Base-by-base conservation (phyloP, 768 basidiomycete species). In the Hygrophoropsis aurantiaca region DNA sequence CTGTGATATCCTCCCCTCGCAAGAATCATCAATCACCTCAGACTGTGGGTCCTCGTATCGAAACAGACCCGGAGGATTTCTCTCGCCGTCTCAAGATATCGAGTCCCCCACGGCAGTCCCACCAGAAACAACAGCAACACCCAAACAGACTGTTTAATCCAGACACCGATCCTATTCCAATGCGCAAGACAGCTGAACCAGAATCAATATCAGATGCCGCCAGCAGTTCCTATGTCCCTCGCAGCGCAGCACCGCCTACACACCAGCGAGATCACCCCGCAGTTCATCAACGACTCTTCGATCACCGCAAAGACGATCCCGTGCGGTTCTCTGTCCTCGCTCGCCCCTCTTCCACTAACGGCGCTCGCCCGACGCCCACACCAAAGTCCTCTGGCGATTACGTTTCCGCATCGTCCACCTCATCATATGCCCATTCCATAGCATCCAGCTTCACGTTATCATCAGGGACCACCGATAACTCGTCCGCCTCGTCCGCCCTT, bases 231-330 rank as follows among this genome's bases (percentile, higher is more conserved):
- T 75, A 80, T 56, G 51, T 63, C 25, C 65, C 65, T 16, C 57
- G 64, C 30, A 53, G 47, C 21, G 40, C 66, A 26, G 54, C 66
- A 10, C 60, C 65, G 27, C 42, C 65, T 10, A 54, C 74, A 3
- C 64, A 75, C 8, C 51, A 66, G 6, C 70, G 83, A 34, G 61
- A 46, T 44, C 49, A 44, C 24, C 66, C 38, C 54, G 62, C 23
- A 16, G 11, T 61, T 5, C 63, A 66, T 37, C 69, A 74, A 8
- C 87, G 87, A 51, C 79, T 97, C 0, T 94, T 93, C 48, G 93
- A 98, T 60, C 90, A 89, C 49, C 78, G 89, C 32, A 84, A 90
- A 58, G 90, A 98, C 63, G 91, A 98, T 63, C 92, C 97, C 0
- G 80, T 93, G 25, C 80, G 87, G 10, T 98, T 98, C 67, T 72